phyloP scores from a whole-genome alignment of 305 asterid genomes.

The Fraxinus baroniana region DNA sequence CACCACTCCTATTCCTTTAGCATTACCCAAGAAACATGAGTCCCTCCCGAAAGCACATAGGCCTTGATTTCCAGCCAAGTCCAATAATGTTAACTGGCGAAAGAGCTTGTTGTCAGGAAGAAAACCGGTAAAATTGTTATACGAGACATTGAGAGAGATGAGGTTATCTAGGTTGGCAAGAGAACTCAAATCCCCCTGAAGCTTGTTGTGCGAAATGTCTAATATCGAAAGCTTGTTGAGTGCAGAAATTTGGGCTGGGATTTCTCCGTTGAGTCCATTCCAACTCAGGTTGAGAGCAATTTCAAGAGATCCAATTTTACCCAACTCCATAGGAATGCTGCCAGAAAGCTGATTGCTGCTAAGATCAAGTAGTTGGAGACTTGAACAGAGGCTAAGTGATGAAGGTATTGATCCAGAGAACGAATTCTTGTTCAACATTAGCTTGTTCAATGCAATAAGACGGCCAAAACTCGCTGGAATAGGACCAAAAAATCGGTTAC shows the following conservation, averaged over 20 bases:
- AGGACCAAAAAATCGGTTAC: slow-evolving; percentile 49
- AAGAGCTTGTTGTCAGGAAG: slow-evolving; percentile 78
- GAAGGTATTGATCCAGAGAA: slow-evolving; percentile 65
- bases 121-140: slow-evolving; percentile 76
- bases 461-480: slow-evolving; percentile 65
- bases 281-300: slow-evolving; percentile 84
- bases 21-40: slow-evolving; percentile 54
- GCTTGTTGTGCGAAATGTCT: slow-evolving; percentile 71
- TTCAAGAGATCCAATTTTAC: slow-evolving; percentile 56
- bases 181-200: slow-evolving; percentile 60
- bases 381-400: slow-evolving; percentile 49
- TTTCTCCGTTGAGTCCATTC: slow-evolving; percentile 59
- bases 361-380: slow-evolving; percentile 75
- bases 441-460: slow-evolving; percentile 49
- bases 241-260: slow-evolving; percentile 59
- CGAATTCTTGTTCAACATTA: slow-evolving; percentile 49
- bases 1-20: slow-evolving; percentile 27
- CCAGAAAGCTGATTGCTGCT: slow-evolving; percentile 64
- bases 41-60: slow-evolving; percentile 58
- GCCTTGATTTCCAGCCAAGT: slow-evolving; percentile 63
- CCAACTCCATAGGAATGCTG: slow-evolving; percentile 55
- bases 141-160: slow-evolving; percentile 67
- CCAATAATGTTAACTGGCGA: slow-evolving; percentile 57
- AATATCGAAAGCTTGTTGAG: slow-evolving; percentile 60
- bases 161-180: slow-evolving; percentile 67